Base-by-base conservation (phyloP, 148 eudicot genomes). In the Vaccinium macrocarpon region DNA sequence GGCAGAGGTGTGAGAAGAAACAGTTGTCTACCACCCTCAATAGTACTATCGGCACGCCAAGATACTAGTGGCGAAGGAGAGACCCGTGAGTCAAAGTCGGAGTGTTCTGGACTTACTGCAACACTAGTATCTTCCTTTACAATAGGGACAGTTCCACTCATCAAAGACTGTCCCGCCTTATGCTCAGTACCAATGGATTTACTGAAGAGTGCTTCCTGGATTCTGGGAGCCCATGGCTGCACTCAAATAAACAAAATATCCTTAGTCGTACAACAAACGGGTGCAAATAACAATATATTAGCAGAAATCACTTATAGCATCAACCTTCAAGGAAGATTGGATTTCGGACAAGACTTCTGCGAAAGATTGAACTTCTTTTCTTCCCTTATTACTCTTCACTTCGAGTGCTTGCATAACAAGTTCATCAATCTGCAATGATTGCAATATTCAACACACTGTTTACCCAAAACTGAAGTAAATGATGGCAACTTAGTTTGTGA, bases 61-160 rank as follows among this genome's bases (percentile, higher is more conserved):
- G 98, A 93, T 68, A 97, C 99, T 18, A 97, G 96, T n/a, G 99
- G 98, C 16, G 99, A 97, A 87, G 99, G 98, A 84, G 99, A 97
- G 77, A 97, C 89, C 53, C 93, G 82, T n/a, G 91, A 90, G 21
- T 91, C 95, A 75, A 80, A 71, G 86, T 88, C 86, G 71, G 88
- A 79, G 55, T 91, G 88, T 81, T 86, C 90, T 18, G 99, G 96
- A 86, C 96, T 93, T 62, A 83, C 76, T 52, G 18, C 84, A 72
- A 66, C 82, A n/a, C 66, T 83, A 38, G 21, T 79, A 78, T 84
- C 85, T 76, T 86, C 90, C 51, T 73, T 83, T 76, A 59, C 77
- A 29, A 84, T 64, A 49, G 62, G 78, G 51, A 74, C 81, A 82
- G 51, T 82, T 82, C 46, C 88, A 56, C 64, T 78, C 29, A 61